Conservation (phyloP, 1,139 yeast genomes). For the Hyphopichia fennica region DNA sequence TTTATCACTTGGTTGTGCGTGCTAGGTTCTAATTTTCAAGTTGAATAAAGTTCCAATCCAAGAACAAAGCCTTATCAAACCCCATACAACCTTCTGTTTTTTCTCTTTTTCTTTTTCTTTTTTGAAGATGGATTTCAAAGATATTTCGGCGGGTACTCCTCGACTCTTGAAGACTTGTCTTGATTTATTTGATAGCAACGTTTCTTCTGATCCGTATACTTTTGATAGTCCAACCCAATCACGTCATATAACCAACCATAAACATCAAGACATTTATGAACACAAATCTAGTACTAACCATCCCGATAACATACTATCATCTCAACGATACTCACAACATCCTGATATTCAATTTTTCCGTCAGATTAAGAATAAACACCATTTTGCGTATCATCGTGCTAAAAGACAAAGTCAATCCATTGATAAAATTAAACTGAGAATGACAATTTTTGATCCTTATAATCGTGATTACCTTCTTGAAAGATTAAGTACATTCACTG, state of each 20-base stretch:
- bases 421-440: constrained; percentile 14
- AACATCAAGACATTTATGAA: neutral
- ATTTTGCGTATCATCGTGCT: constrained; percentile 35
- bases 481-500: constrained; percentile 30
- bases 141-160: constrained; percentile 22
- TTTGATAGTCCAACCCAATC: constrained; percentile 15
- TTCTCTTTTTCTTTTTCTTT: neutral
- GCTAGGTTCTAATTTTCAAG: no score
- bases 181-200: constrained; percentile 15
- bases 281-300: neutral
- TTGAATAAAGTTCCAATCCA: no score
- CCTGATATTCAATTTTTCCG: constrained; percentile 45
- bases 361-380: constrained; percentile 35
- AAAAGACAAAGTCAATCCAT: constrained; percentile 15
- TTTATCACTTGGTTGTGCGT: no score
- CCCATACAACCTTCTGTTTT: no score
- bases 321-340: constrained; percentile 21
- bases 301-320: neutral
- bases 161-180: constrained; percentile 31
- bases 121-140: constrained; percentile 4
- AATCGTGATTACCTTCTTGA: constrained; percentile 26
- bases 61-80: no score
- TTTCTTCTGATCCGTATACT: neutral
- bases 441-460: constrained; percentile 34
- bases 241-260: constrained; percentile 7